Conservation (phyloP, 345 rosid species). For the Durio zibethinus region DNA sequence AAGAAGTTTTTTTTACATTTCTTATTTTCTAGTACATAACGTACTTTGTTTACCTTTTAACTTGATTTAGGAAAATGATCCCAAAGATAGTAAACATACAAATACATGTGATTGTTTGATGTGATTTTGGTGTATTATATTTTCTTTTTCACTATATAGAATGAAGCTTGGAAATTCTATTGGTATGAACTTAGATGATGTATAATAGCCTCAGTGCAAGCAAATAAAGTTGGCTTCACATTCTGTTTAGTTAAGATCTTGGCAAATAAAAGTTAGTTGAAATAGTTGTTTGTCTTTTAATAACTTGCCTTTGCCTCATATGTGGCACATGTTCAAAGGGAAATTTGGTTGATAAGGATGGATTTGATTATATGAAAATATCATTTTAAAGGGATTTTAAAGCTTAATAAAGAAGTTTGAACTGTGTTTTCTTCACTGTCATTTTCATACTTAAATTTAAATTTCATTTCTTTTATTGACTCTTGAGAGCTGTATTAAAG, state of each 20-base stretch:
- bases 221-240: neutral
- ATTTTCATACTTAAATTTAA: neutral
- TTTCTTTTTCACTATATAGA: neutral
- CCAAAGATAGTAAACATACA: neutral
- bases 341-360: slow-evolving; percentile 94
- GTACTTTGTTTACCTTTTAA: neutral
- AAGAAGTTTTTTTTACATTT: neutral
- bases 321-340: slow-evolving; percentile 78
- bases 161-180: neutral
- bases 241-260: neutral
- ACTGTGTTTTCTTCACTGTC: slow-evolving; percentile 36
- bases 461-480: slow-evolving; percentile 10
- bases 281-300: slow-evolving; percentile 9
- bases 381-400: slow-evolving; percentile 92
- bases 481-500: slow-evolving; percentile 7
- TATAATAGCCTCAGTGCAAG: neutral
- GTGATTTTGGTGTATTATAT: neutral
- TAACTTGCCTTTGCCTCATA: slow-evolving; percentile 20
- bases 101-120: neutral
- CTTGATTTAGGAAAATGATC: neutral
- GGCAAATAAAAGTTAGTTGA: slow-evolving; percentile 17
- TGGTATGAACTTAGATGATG: neutral
- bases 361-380: slow-evolving; percentile 94
- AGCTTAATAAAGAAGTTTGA: slow-evolving; percentile 92
- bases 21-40: neutral